Percentiles rank a stretch among this genome's conserved stretches.
Evolutionary conservation across 2,329 filamentous ascomycete species (phyloP).

Genomic region (Venturia aucupariae): DNA sequence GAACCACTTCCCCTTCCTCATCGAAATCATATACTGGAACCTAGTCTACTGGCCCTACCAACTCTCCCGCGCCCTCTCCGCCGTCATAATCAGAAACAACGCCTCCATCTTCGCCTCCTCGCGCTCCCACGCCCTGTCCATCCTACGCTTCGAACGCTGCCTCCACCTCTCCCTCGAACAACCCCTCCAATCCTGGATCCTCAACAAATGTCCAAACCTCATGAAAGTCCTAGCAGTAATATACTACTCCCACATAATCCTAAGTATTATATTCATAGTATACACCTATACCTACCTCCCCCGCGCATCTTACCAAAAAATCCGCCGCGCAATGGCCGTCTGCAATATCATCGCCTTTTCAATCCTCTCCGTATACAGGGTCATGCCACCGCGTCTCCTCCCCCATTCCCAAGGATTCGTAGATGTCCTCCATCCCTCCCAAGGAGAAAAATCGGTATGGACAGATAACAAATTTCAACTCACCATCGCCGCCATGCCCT

Average conservation of each 20-base stretch:
- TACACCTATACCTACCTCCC: constrained; percentile 40
- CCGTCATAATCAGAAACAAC: constrained; percentile 32
- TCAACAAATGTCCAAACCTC: constrained; percentile 28
- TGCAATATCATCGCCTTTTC: constrained; percentile 41
- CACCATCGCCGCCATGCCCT: constrained; percentile 43
- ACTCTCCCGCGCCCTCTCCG: constrained; percentile 35
- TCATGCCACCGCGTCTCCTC: constrained; percentile 41
- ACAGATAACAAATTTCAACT: constrained; percentile 39
- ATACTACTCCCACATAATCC: constrained; percentile 39
- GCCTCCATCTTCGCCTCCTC: constrained; percentile 31
- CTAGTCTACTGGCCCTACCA: constrained; percentile 31
- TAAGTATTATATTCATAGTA: constrained; percentile 39
- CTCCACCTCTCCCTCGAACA: constrained; percentile 35
- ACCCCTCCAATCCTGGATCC: constrained; percentile 31
- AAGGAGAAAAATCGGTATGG: constrained; percentile 24
- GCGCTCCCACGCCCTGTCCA: constrained; percentile 31
- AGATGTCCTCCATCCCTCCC: constrained; percentile 33
- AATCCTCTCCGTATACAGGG: constrained; percentile 39
- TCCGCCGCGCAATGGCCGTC: constrained; percentile 40
- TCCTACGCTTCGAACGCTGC: constrained; percentile 31
- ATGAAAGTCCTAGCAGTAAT: constrained; percentile 34
- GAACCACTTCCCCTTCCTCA: constrained; percentile 10
- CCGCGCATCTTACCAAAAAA: constrained; percentile 30
- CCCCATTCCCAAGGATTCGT: constrained; percentile 38
- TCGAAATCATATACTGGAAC: constrained; percentile 13